phyloP scores from a whole-genome alignment of 768 basidiomycete genomes.

The Pholiota conissans region DNA sequence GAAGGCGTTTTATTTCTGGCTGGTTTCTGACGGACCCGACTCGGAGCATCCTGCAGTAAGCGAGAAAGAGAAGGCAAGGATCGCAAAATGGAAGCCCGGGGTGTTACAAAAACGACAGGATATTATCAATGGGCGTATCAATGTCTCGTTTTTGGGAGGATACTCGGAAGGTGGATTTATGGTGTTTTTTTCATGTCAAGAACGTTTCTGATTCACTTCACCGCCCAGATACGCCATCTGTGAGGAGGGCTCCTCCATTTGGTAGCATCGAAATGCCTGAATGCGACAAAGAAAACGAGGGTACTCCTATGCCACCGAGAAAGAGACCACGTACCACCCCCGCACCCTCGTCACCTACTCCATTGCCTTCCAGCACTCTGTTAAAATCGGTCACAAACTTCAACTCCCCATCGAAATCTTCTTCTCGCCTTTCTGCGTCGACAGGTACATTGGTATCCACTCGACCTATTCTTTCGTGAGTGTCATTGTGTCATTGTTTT shows the following conservation, averaged over 20 bases:
- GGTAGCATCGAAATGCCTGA: constrained; percentile 19
- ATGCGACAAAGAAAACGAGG: constrained; percentile 27
- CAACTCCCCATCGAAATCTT: constrained; percentile 22
- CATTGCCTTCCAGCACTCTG: constrained; percentile 12
- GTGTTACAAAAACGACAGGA: constrained; percentile 15
- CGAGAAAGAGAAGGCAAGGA: constrained; percentile 20
- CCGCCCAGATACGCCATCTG: neutral
- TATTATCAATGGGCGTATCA: neutral
- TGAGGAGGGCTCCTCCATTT: constrained; percentile 19
- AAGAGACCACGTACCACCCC: constrained; percentile 12
- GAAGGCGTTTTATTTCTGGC: constrained; percentile 44
- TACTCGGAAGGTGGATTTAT: neutral
- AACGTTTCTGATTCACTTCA: neutral
- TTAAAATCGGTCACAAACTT: constrained; percentile 18
- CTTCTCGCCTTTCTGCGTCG: constrained; percentile 17
- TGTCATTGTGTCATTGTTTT: neutral
- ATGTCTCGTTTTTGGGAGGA: constrained; percentile 7
- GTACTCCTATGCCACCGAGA: constrained; percentile 11
- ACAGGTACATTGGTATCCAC: neutral
- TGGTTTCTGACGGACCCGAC: constrained; percentile 30
- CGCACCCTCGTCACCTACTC: neutral
- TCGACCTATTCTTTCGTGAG: neutral
- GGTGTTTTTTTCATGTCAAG: neutral
- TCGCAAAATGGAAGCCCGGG: constrained; percentile 29
- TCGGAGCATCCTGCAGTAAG: constrained; percentile 24